Base-by-base conservation (phyloP, 2,329 filamentous ascomycete species). In the Nannizziopsis barbatae region DNA sequence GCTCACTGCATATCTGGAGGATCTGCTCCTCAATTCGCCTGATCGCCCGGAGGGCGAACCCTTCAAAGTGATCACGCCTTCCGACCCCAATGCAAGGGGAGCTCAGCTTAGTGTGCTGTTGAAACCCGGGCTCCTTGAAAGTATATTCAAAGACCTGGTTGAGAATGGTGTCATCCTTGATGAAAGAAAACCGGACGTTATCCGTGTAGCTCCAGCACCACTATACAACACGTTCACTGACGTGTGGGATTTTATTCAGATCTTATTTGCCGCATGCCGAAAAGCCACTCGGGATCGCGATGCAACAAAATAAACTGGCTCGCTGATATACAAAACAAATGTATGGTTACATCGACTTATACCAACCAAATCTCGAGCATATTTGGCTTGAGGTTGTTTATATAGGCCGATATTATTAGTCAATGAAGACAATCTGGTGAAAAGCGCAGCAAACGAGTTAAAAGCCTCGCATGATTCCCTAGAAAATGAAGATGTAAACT, bases 171-270 rank as follows among this genome's bases (percentile, higher is more conserved):
- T 92, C 2, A 76, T 93, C 1, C 80, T 85, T 33, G 88, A 95
- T 61, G 84, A 92, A 73, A 73, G 88, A 51, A 86, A 85, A 63
- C 88, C 89, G 1, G 81, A 89, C 61, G 88, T 95, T 12, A 81
- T 95, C 44, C 73, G 88, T 1, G 80, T 93, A 1, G 86, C 88
- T 1, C 88, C 89, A 1, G 83, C 84, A 37, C 87, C 88, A 7
- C 64, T 95, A 55, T 95, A 94, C 66, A 90, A 90, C 59, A 79
- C 76, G 0, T 93, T 85, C 61, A 72, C 74, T 51, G 88, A 95
- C 57, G 80, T 88, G 5, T 80, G 68, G 69, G 62, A 66, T 12
- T 86, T 86, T 60, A 73, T 70, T 45, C 63, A 65, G 30, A 65
- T 77, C 11, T 80, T 81, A 56, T 59, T 67, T 5, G 58, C 65